Conservation (phyloP, 768 basidiomycete species). For the Panus rudis region DNA sequence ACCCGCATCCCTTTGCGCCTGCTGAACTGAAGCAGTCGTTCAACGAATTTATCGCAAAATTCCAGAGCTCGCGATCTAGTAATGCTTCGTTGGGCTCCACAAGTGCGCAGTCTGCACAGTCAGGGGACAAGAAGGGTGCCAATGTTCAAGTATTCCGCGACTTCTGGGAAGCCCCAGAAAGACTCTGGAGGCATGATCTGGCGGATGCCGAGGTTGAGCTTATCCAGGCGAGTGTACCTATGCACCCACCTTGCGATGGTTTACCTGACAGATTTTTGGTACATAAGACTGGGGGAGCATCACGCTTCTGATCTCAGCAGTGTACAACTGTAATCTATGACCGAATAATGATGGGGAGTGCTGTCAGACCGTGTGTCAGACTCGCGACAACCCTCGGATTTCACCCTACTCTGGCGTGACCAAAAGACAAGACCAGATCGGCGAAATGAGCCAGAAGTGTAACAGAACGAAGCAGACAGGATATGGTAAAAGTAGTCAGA, state of each 20-base stretch:
- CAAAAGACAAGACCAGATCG: too few species aligned
- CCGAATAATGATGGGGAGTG: too few species aligned
- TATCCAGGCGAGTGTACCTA: slow-evolving; percentile 16
- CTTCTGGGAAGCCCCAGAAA: slow-evolving; percentile 24
- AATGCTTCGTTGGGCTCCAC: background rate
- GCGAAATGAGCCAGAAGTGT: too few species aligned
- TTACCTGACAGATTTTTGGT: too few species aligned
- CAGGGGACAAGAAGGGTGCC: slow-evolving; percentile 6
- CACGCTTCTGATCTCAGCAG: too few species aligned
- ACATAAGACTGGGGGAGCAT: too few species aligned
- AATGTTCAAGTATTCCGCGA: slow-evolving; percentile 16
- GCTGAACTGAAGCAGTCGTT: slow-evolving; percentile 23
- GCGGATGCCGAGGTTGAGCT: slow-evolving; percentile 24
- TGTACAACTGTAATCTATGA: too few species aligned
- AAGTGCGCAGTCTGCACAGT: slow-evolving; percentile 1
- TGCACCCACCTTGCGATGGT: background rate
- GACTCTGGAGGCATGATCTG: slow-evolving; percentile 18
- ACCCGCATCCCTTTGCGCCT: slow-evolving; percentile 23
- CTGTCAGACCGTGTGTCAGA: too few species aligned
- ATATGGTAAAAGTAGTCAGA: too few species aligned
- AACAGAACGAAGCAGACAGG: too few species aligned
- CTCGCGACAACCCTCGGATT: too few species aligned
- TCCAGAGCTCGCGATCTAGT: slow-evolving; percentile 10
- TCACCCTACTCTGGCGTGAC: too few species aligned
- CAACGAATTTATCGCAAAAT: slow-evolving; percentile 21